Evolutionary conservation across 2,329 filamentous ascomycete species (phyloP).

Genomic region (Diplodia intermedia): DNA sequence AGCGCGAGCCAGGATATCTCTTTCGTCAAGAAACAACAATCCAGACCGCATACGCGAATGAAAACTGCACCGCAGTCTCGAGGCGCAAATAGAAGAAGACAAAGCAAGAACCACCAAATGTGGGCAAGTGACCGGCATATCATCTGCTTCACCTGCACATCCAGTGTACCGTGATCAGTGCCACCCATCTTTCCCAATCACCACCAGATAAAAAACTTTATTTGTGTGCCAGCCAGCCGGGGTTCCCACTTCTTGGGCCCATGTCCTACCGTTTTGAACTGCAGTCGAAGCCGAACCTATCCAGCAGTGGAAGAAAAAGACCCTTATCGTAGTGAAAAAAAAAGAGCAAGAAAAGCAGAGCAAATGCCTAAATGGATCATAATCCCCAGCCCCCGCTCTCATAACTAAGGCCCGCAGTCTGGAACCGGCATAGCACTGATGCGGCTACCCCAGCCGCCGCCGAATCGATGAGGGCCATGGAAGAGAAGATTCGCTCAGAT

Average conservation of each 20-base stretch:
- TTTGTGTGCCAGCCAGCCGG: slow-evolving; percentile 22
- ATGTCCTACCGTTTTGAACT: slow-evolving; percentile 7
- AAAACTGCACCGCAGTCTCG: slow-evolving; percentile 9
- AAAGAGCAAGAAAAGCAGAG: slow-evolving; percentile 6
- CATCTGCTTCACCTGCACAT: slow-evolving; percentile 13
- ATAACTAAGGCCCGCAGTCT: neutral
- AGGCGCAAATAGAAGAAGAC: slow-evolving; percentile 17
- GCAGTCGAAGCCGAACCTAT: slow-evolving; percentile 15
- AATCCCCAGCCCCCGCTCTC: neutral
- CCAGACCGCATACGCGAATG: slow-evolving; percentile 9
- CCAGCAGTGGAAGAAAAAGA: slow-evolving; percentile 20
- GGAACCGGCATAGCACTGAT: neutral
- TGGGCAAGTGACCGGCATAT: slow-evolving; percentile 1
- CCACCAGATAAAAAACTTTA: slow-evolving; percentile 23
- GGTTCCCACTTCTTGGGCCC: slow-evolving; percentile 14
- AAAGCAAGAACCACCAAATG: neutral
- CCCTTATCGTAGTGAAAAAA: neutral
- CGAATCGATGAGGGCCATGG: slow-evolving; percentile 2
- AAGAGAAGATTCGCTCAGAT: slow-evolving; percentile 13
- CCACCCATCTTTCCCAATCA: slow-evolving; percentile 17
- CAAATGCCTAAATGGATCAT: slow-evolving; percentile 19
- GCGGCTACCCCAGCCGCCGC: slow-evolving; percentile 4
- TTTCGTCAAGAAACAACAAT: slow-evolving; percentile 31
- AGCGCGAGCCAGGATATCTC: slow-evolving; percentile 33
- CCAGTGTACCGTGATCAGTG: slow-evolving; percentile 15